These are phyloP conservation scores for Dacryopinax primogenitus DNA, from an alignment of 768 basidiomycete species.

Conservation along the genomic window DNA sequence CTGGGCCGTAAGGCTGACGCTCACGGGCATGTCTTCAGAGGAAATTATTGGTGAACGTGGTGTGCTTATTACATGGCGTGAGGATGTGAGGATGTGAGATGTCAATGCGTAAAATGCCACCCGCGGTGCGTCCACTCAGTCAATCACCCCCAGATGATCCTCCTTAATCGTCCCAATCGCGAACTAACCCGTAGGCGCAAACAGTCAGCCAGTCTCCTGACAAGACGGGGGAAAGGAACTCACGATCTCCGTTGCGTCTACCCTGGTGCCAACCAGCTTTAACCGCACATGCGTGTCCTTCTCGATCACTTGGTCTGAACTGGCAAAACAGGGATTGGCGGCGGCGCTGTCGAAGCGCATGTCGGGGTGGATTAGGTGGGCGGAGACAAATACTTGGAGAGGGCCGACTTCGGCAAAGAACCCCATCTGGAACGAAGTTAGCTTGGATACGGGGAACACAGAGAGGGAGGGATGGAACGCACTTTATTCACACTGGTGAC, in stretches of 20 bases:
- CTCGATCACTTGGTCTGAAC: constrained; percentile 80
- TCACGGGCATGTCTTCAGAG: too few relatives aligned
- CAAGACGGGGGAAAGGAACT: constrained; percentile 24
- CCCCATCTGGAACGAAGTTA: constrained; percentile 59
- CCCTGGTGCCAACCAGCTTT: constrained; percentile 96
- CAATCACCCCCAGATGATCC: constrained; percentile 89
- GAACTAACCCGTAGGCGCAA: constrained; percentile 57
- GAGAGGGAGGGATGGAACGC: constrained; percentile 20
- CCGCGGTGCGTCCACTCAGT: too few relatives aligned
- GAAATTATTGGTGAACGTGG: too few relatives aligned
- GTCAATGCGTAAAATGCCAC: too few relatives aligned
- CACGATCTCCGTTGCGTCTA: constrained; percentile 96
- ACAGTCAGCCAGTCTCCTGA: background rate
- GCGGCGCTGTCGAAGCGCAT: constrained; percentile 92
- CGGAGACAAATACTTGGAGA: constrained; percentile 84
- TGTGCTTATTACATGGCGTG: too few relatives aligned
- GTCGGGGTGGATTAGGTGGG: constrained; percentile 92
- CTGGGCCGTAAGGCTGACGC: too few relatives aligned
- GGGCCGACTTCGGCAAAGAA: constrained; percentile 97
- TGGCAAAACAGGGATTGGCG: constrained; percentile 88
- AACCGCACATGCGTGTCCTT: constrained; percentile 84
- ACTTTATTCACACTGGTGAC: constrained; percentile 95
- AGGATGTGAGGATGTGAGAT: too few relatives aligned
- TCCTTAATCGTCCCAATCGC: constrained; percentile 98
- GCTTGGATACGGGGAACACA: background rate